Evolutionary conservation across 139 green algal genomes (phyloP).

Genomic region (Choricystis sp.): DNA sequence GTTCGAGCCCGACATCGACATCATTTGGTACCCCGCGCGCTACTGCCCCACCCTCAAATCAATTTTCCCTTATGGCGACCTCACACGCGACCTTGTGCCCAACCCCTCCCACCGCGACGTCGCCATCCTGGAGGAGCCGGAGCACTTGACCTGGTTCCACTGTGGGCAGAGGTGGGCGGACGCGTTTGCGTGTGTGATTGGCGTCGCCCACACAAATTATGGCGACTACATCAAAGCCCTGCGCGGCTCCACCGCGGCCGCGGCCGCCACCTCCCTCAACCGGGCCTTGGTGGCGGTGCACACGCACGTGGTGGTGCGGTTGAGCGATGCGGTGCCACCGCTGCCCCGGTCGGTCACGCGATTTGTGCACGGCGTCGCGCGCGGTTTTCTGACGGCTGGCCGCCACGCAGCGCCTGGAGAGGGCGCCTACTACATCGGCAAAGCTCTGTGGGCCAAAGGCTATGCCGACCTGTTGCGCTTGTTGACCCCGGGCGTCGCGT

Average conservation of each 20-base stretch:
- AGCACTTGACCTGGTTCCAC: constrained; percentile 64
- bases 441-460: constrained; percentile 78
- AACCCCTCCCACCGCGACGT: constrained; percentile 23
- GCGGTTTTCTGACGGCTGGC: constrained; percentile 57
- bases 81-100: constrained; percentile 30
- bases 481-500: constrained; percentile 10
- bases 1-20: constrained; percentile 15
- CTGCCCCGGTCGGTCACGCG: constrained; percentile 60
- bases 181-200: constrained; percentile 34
- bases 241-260: constrained; percentile 2
- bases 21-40: constrained; percentile 23
- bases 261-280: constrained; percentile 34
- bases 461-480: constrained; percentile 76
- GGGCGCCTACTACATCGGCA: constrained; percentile 73
- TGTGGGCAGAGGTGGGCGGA: constrained; percentile 34
- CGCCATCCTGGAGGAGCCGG: constrained; percentile 48
- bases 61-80: constrained; percentile 43
- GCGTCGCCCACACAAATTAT: constrained; percentile 32
- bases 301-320: constrained; percentile 82
- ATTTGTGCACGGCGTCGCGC: constrained; percentile 79
- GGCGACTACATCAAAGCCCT: constrained; percentile 61
- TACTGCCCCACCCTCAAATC: constrained; percentile 34
- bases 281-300: constrained; percentile 43
- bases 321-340: constrained; percentile 80
- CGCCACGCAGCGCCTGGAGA: constrained; percentile 3